Evolutionary conservation across 2,329 filamentous ascomycete species (phyloP).

Genomic region (Botryotinia convoluta): DNA sequence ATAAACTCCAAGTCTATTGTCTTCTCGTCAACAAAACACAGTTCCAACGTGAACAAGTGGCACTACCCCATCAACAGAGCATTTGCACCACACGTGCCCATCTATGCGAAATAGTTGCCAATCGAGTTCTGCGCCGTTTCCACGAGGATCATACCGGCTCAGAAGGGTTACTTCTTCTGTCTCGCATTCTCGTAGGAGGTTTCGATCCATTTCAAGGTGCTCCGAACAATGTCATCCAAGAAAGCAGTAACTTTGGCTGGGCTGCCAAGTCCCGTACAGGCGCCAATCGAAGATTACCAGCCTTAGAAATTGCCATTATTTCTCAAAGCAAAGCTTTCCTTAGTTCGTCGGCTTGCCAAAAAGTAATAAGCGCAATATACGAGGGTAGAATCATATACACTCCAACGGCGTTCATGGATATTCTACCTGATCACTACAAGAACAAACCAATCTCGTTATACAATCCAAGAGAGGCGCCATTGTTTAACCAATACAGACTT

Average conservation of each 20-base stretch:
- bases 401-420: constrained; percentile 76
- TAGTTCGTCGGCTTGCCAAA: constrained; percentile 74
- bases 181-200: constrained; percentile 77
- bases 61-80: constrained; percentile 74
- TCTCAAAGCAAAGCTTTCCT: constrained; percentile 79
- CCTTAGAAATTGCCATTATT: constrained; percentile 79
- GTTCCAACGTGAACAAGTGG: constrained; percentile 74
- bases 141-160: constrained; percentile 73
- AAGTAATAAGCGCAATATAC: constrained; percentile 80
- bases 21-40: constrained; percentile 78
- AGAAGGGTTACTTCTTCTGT: constrained; percentile 67
- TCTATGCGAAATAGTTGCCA: constrained; percentile 77
- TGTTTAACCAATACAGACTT: constrained; percentile 81
- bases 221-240: constrained; percentile 61
- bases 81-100: constrained; percentile 75
- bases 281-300: constrained; percentile 56
- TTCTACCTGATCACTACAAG: constrained; percentile 84
- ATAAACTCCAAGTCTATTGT: constrained; percentile 62
- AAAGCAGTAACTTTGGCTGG: constrained; percentile 46
- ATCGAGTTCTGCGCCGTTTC: constrained; percentile 72
- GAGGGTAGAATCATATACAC: constrained; percentile 79
- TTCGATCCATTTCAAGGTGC: constrained; percentile 86
- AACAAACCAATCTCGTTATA: constrained; percentile 78
- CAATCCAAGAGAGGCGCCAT: constrained; percentile 69
- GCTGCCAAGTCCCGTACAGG: constrained; percentile 45